phyloP scores from a whole-genome alignment of 2,329 filamentous ascomycete genomes.

The Domatiomyces globalis region DNA sequence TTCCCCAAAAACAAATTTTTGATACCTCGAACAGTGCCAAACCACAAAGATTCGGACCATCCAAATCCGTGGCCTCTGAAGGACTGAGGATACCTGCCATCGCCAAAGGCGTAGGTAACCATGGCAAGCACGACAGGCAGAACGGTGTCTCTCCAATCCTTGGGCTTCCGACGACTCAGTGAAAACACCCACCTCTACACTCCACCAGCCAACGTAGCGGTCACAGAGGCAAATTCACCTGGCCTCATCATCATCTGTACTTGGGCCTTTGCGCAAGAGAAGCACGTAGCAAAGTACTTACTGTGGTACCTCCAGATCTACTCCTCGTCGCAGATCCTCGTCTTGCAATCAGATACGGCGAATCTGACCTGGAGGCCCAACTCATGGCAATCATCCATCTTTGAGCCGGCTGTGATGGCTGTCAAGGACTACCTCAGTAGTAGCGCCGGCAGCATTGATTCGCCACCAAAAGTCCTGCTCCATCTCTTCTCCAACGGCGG shows the following conservation, averaged over 20 bases:
- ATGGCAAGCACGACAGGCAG: background rate
- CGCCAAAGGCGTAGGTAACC: background rate
- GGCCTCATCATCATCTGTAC: slow-evolving; percentile 6
- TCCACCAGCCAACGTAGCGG: background rate
- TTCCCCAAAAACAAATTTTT: too few species aligned
- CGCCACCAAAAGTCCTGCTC: slow-evolving; percentile 27
- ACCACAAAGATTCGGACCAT: too few species aligned
- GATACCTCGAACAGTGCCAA: too few species aligned
- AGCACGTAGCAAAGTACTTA: slow-evolving; percentile 6
- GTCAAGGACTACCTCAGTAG: slow-evolving; percentile 23
- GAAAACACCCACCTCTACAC: background rate
- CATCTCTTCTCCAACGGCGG: slow-evolving; percentile 44
- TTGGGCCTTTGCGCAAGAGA: slow-evolving; percentile 4
- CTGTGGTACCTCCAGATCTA: slow-evolving; percentile 3
- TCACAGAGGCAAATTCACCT: background rate
- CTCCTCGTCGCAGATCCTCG: slow-evolving; percentile 2
- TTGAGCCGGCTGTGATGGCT: slow-evolving; percentile 28
- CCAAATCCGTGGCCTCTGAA: too few species aligned
- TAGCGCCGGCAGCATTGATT: slow-evolving; percentile 11
- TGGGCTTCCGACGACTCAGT: background rate
- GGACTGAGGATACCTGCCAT: too few species aligned
- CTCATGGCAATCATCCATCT: slow-evolving; percentile 23
- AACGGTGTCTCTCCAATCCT: background rate
- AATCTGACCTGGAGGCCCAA: slow-evolving; percentile 3
- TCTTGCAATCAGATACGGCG: slow-evolving; percentile 2